A percentile compares a stretch with the other conserved stretches of the same genome.
Evolutionary conservation across 1,284 basidiomycete species (phyloP).

Genomic region (Cryptococcus sp.): DNA sequence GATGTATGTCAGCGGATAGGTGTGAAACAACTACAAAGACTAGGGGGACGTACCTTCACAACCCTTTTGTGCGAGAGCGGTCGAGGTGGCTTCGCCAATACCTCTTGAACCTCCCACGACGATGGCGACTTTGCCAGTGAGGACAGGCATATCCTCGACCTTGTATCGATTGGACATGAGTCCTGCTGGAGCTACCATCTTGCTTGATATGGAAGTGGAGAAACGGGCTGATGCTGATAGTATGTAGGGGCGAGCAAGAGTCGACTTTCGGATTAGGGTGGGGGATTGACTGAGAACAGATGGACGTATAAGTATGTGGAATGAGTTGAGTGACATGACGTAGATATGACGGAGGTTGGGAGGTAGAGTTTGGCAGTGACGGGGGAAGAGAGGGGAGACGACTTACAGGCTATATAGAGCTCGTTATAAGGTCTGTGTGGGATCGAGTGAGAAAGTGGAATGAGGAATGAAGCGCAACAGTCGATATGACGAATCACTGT

Average conservation of each 20-base stretch:
- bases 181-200: conserved; percentile 38
- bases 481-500: too few species aligned
- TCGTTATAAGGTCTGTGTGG: too few species aligned
- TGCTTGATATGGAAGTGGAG: conserved; percentile 8
- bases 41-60: conserved; percentile 23
- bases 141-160: conserved; percentile 47
- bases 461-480: too few species aligned
- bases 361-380: too few species aligned
- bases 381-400: too few species aligned
- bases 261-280: background rate
- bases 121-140: conserved; percentile 45
- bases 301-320: too few species aligned
- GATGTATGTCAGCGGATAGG: background rate
- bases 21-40: background rate
- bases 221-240: background rate
- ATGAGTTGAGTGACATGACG: too few species aligned
- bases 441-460: too few species aligned
- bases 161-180: conserved; percentile 45
- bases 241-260: background rate
- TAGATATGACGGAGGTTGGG: too few species aligned
- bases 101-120: conserved; percentile 45
- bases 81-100: conserved; percentile 32
- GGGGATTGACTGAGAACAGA: too few species aligned
- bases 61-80: conserved; percentile 30
- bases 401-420: too few species aligned